Evolutionary conservation across 176 grass and related monocot species (phyloP).

Genomic region (Zea mays): Zm-B73-REFERENCE-NAM-5.0 NC_050102.1:128720501-128721000

Average conservation of each 20-base stretch:
- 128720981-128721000: conserved; percentile 64
- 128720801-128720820: conserved; percentile 52
- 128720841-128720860: conserved; percentile 53
- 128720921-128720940: conserved; percentile 68
- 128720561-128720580: not conserved
- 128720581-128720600: not conserved
- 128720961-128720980: conserved; percentile 62
- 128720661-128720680: not conserved
- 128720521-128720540: not conserved
- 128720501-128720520: not conserved
- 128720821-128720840: conserved; percentile 55
- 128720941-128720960: conserved; percentile 59
- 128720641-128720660: not conserved
- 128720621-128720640: not conserved
- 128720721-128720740: not conserved
- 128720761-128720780: not conserved
- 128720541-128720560: not conserved
- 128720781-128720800: not conserved
- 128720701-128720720: not conserved
- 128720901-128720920: conserved; percentile 74
- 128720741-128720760: not conserved
- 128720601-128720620: not conserved
- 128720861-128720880: conserved; percentile 60
- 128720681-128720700: not conserved
- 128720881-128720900: conserved; percentile 73